These are phyloP conservation scores for Lepidium didymum DNA, from an alignment of 345 rosid genomes.

Conservation along the genomic window DNA sequence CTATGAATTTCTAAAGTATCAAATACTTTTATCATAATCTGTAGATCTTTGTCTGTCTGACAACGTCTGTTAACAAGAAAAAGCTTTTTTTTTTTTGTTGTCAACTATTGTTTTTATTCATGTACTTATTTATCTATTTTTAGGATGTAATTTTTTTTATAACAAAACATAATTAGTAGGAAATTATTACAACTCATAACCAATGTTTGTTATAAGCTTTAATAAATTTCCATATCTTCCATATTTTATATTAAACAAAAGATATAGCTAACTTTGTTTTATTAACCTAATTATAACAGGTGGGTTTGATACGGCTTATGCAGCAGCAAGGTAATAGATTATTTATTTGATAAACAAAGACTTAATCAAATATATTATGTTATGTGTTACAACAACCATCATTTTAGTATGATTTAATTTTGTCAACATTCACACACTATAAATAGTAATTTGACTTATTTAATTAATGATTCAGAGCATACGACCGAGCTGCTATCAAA, in stretches of 20 bases:
- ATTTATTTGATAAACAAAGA: neutral
- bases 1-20: neutral
- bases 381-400: neutral
- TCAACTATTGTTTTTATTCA: neutral
- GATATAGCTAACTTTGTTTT: neutral
- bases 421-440: slow-evolving; percentile 34
- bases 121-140: too few relatives aligned
- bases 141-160: too few relatives aligned
- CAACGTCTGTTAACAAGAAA: slow-evolving; percentile 33
- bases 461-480: slow-evolving; percentile 57
- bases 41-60: slow-evolving; percentile 15
- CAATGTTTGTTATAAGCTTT: neutral
- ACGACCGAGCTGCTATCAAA: slow-evolving; percentile 95
- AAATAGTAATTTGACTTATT: neutral
- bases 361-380: too few relatives aligned
- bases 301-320: slow-evolving; percentile 94
- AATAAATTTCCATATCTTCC: neutral
- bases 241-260: neutral
- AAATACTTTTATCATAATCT: slow-evolving; percentile 15
- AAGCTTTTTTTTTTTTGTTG: neutral
- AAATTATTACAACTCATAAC: neutral
- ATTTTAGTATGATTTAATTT: neutral
- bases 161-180: neutral
- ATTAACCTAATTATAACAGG: slow-evolving; percentile 32
- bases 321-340: slow-evolving; percentile 72